Evolutionary conservation across 106 monocot species (phyloP).

Genomic region (Dendrobium officinale): DNA sequence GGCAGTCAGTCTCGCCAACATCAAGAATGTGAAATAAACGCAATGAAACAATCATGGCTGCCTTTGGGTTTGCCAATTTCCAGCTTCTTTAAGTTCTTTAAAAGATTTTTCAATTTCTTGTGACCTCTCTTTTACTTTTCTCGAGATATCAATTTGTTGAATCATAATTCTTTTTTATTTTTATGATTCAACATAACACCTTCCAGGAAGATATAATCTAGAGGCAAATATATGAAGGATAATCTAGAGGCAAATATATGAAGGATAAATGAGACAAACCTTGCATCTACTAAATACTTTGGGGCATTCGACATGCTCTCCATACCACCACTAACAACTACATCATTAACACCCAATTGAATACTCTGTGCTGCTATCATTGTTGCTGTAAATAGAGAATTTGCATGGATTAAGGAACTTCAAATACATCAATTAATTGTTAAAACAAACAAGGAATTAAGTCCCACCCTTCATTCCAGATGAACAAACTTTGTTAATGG

Average conservation of each 20-base stretch:
- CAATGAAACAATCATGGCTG: too few species aligned
- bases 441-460: background rate
- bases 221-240: background rate
- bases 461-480: slow-evolving; percentile 93
- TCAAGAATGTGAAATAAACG: too few species aligned
- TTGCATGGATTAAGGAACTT: background rate
- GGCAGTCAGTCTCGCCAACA: too few species aligned
- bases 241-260: background rate
- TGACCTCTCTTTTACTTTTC: background rate
- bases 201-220: background rate
- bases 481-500: slow-evolving; percentile 97
- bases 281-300: slow-evolving; percentile 87
- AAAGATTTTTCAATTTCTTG: background rate
- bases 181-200: background rate
- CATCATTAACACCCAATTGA: slow-evolving; percentile 90
- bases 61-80: too few species aligned
- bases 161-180: too few species aligned
- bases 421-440: background rate
- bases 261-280: slow-evolving; percentile 34
- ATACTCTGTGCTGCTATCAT: slow-evolving; percentile 94
- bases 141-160: too few species aligned
- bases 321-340: slow-evolving; percentile 96
- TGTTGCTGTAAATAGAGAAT: slow-evolving; percentile 40
- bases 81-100: too few species aligned
- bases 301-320: slow-evolving; percentile 99